A percentile compares a stretch with the other conserved stretches of the same genome.
Conservation (phyloP, 192 early-diverging fungal genomes). For the Funneliformis geosporum region DNA sequence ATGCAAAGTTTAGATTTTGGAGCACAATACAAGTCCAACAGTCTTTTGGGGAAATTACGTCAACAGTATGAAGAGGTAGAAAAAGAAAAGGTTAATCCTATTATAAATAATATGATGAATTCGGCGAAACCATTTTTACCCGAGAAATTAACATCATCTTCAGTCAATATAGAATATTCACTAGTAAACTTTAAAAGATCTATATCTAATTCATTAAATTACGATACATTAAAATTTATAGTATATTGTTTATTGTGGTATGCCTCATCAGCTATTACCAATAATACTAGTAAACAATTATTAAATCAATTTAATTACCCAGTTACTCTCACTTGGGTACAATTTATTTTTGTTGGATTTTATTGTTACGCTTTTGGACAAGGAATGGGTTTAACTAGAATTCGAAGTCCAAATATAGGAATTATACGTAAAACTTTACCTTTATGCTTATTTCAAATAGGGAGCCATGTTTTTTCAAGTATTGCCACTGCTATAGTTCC, state of each 20-base stretch:
- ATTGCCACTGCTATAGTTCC: constrained; percentile 78
- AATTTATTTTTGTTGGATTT: constrained; percentile 77
- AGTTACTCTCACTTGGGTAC: constrained; percentile 79
- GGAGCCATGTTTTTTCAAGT: constrained; percentile 80
- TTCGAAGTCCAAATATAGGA: constrained; percentile 53
- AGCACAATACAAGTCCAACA: neutral
- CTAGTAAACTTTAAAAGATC: neutral
- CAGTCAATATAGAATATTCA: no score
- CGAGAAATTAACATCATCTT: no score
- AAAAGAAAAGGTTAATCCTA: neutral
- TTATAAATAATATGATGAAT: neutral
- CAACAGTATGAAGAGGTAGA: neutral
- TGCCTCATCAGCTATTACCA: constrained; percentile 76
- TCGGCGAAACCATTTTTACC: no score
- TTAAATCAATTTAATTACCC: constrained; percentile 77
- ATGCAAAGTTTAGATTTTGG: neutral
- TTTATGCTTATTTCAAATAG: constrained; percentile 77
- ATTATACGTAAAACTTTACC: constrained; percentile 69
- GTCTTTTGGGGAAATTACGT: neutral
- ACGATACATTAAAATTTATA: constrained; percentile 59
- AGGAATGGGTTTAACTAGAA: constrained; percentile 49
- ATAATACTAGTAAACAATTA: constrained; percentile 82
- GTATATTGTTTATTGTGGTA: constrained; percentile 79
- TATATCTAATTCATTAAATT: neutral
- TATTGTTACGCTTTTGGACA: constrained; percentile 56